These are phyloP conservation scores for Aspergillus tanneri DNA, from an alignment of 2,329 filamentous ascomycete genomes.

Conservation along the genomic window DNA sequence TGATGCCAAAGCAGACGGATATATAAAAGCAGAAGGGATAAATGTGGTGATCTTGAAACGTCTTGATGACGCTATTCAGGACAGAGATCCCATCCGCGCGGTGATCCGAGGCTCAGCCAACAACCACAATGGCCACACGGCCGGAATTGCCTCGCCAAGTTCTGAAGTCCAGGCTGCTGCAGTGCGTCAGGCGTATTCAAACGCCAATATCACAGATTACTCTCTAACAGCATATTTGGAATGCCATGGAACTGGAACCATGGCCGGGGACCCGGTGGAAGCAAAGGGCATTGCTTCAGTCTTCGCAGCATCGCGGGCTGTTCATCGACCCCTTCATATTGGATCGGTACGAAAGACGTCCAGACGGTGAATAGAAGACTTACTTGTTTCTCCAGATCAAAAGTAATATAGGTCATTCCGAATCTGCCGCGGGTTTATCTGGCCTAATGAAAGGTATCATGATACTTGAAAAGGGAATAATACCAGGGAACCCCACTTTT, in stretches of 20 bases:
- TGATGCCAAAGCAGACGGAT: conserved; percentile 28
- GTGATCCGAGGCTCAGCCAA: conserved; percentile 25
- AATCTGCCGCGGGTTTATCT: conserved; percentile 16
- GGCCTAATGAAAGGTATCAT: conserved; percentile 22
- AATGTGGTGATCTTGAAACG: conserved; percentile 29
- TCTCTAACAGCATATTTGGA: conserved; percentile 36
- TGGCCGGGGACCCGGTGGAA: conserved; percentile 8
- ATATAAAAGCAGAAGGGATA: conserved; percentile 32
- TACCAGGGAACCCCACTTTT: conserved; percentile 20
- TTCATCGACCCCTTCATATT: conserved; percentile 5
- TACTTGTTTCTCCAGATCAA: conserved; percentile 37
- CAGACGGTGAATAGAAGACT: background rate
- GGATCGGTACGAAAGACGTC: conserved; percentile 36
- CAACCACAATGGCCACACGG: conserved; percentile 24
- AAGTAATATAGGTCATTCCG: conserved; percentile 23
- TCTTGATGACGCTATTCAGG: conserved; percentile 25
- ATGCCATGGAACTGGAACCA: conserved; percentile 37
- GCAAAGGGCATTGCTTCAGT: conserved; percentile 2
- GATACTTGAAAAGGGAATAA: conserved; percentile 19
- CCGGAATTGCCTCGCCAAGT: conserved; percentile 23
- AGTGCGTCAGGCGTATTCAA: conserved; percentile 33
- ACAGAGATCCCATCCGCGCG: conserved; percentile 28
- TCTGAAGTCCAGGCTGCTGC: conserved; percentile 25
- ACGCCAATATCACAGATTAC: conserved; percentile 26
- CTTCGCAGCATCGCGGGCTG: background rate